Percentiles rank a stretch among this genome's conserved stretches.
phyloP scores from a whole-genome alignment of 345 rosid species.

The Anastatica hierochuntica region DNA sequence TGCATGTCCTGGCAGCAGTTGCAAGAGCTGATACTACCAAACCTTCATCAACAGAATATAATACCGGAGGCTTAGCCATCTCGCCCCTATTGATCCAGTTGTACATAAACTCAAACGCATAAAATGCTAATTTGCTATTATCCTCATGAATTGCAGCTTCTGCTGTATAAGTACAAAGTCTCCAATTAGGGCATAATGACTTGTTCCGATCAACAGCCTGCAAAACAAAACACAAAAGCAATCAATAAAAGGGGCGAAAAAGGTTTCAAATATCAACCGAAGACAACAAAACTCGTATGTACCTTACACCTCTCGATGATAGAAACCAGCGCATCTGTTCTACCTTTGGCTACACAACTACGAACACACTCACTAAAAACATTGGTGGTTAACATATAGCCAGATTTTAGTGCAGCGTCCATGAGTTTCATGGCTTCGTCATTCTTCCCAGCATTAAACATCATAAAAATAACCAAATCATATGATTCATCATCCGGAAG shows the following conservation, averaged over 20 bases:
- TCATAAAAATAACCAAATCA: constrained; percentile 56
- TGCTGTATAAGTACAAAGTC: constrained; percentile 50
- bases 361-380: constrained; percentile 48
- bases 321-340: constrained; percentile 56
- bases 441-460: constrained; percentile 33
- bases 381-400: constrained; percentile 41
- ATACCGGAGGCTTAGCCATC: constrained; percentile 46
- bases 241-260: background rate
- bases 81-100: constrained; percentile 76
- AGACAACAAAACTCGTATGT: constrained; percentile 13
- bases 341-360: constrained; percentile 43
- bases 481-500: constrained; percentile 79
- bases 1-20: constrained; percentile 76
- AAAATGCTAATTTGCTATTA: constrained; percentile 68
- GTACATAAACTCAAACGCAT: constrained; percentile 76
- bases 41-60: constrained; percentile 78
- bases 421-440: constrained; percentile 62
- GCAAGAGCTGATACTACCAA: constrained; percentile 61
- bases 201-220: constrained; percentile 77
- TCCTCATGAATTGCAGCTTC: constrained; percentile 64
- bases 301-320: constrained; percentile 94
- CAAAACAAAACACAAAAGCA: background rate
- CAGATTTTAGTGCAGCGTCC: constrained; percentile 52
- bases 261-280: background rate
- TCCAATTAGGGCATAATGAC: constrained; percentile 80